phyloP scores from a whole-genome alignment of 192 early-diverging fungal species.

The Linnemannia exigua region DNA sequence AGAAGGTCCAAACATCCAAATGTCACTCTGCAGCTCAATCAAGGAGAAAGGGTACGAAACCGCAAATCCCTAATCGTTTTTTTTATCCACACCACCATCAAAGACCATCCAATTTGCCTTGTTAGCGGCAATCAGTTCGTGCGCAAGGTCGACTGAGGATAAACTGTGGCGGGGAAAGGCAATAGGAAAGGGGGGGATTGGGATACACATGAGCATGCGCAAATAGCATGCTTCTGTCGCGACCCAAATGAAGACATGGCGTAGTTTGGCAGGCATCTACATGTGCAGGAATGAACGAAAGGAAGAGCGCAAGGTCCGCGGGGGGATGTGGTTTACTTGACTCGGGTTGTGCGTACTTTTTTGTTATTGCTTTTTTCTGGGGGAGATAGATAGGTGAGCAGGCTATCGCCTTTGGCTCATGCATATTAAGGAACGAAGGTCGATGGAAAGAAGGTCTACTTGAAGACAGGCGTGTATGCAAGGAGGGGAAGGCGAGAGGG shows the following conservation, averaged over 20 bases:
- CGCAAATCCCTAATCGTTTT: too few species aligned
- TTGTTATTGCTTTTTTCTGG: neutral
- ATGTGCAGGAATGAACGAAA: neutral
- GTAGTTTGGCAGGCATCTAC: too few species aligned
- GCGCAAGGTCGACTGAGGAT: neutral
- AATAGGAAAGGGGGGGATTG: neutral
- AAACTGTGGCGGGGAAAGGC: neutral
- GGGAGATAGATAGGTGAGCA: neutral
- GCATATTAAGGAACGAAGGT: neutral
- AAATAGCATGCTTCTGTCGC: neutral
- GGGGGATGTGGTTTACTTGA: neutral
- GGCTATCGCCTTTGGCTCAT: neutral
- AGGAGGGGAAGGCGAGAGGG: neutral
- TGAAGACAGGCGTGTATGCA: neutral
- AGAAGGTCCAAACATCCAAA: too few species aligned
- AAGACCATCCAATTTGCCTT: neutral
- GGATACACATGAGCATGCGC: neutral
- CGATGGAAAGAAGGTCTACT: neutral
- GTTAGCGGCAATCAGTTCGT: neutral
- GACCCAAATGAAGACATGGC: neutral
- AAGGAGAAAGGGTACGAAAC: too few species aligned
- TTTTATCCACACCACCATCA: neutral
- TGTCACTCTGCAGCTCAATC: too few species aligned
- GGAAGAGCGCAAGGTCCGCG: neutral
- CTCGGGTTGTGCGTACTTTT: neutral